phyloP scores from a whole-genome alignment of 139 green algal genomes.

The Ettlia oleoabundans region DNA sequence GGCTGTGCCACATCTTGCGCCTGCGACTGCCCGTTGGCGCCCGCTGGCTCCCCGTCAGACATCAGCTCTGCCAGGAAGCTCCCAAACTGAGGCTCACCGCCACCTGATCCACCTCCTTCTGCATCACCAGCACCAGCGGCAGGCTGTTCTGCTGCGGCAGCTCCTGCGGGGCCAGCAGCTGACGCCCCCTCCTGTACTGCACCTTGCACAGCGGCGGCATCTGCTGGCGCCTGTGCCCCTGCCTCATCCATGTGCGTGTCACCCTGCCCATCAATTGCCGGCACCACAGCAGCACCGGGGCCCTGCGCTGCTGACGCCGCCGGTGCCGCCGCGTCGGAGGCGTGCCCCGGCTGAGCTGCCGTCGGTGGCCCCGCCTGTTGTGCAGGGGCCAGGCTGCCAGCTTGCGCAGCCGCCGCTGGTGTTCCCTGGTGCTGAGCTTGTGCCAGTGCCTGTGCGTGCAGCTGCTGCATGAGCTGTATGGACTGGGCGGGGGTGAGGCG shows the following conservation, averaged over 20 bases:
- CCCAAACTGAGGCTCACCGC: constrained; percentile 31
- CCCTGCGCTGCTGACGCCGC: not conserved
- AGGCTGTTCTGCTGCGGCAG: not conserved
- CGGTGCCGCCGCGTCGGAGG: not conserved
- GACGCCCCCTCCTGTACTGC: not conserved
- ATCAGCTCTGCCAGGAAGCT: constrained; percentile 44
- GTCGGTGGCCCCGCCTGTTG: not conserved
- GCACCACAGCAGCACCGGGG: not conserved
- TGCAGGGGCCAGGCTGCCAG: not conserved
- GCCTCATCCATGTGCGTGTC: constrained; percentile 7
- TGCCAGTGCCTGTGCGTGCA: not conserved
- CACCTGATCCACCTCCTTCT: no score
- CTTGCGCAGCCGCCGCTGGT: not conserved
- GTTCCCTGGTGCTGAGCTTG: no score
- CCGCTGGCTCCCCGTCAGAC: constrained; percentile 6
- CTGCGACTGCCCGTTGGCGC: not conserved
- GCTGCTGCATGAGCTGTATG: constrained; percentile 40
- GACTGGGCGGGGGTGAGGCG: constrained; percentile 45
- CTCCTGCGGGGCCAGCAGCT: not conserved
- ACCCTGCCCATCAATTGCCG: not conserved
- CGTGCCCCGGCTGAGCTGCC: not conserved
- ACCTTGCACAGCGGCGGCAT: not conserved
- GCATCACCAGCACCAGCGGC: no score
- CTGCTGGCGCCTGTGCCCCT: not conserved
- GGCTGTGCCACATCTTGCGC: not conserved